phyloP scores from a whole-genome alignment of 2,329 filamentous ascomycete genomes.

The Aspergillus amoenus region DNA sequence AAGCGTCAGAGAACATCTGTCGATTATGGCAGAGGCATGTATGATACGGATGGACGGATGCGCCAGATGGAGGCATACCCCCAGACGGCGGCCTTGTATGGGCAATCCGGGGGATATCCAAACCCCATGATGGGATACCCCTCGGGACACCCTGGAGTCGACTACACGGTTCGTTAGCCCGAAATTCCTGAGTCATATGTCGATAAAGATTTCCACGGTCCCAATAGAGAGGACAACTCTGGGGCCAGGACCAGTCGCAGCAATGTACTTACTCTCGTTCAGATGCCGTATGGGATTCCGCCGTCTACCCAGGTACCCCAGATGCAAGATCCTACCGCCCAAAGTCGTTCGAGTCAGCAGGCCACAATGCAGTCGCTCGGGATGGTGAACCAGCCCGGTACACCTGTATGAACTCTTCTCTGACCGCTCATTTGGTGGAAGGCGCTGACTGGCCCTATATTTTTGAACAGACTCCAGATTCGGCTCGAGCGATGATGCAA shows the following conservation, averaged over 20 bases:
- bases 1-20: constrained; percentile 43
- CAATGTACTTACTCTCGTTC: constrained; percentile 21
- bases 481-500: constrained; percentile 37
- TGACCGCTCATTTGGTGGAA: constrained; percentile 23
- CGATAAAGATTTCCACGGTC: constrained; percentile 13
- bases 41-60: constrained; percentile 38
- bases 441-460: constrained; percentile 25
- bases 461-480: constrained; percentile 35
- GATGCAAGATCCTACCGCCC: constrained; percentile 35
- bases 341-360: constrained; percentile 35
- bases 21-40: constrained; percentile 37
- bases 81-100: constrained; percentile 34
- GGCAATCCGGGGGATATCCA: constrained; percentile 34
- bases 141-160: constrained; percentile 34
- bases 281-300: constrained; percentile 38
- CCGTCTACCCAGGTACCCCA: constrained; percentile 34
- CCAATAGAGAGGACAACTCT: constrained; percentile 6
- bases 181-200: not conserved
- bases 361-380: constrained; percentile 38
- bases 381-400: constrained; percentile 38
- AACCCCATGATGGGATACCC: constrained; percentile 36
- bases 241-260: constrained; percentile 4
- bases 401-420: constrained; percentile 35
- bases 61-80: constrained; percentile 39
- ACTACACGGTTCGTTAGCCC: constrained; percentile 37